Evolutionary conservation across 495 filamentous ascomycete genomes (phyloP).

Genomic region (Aspergillus carlsbadensis): DNA sequence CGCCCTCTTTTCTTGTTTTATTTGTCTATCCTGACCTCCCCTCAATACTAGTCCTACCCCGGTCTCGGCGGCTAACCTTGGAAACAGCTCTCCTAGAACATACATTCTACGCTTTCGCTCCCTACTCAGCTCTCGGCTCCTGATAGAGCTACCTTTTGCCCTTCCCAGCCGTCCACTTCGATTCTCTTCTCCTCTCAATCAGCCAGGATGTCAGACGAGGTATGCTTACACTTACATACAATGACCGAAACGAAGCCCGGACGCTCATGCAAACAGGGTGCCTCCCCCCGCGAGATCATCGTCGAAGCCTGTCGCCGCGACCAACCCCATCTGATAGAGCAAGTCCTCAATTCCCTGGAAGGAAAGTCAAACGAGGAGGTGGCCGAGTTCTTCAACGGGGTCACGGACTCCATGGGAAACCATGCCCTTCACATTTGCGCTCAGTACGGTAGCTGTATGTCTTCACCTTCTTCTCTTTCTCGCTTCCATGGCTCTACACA

Average conservation of each 20-base stretch:
- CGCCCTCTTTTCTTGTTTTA: neutral
- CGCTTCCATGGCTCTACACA: neutral
- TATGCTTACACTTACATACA: conserved; percentile 17
- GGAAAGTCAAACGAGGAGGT: conserved; percentile 52
- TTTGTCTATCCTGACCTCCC: neutral
- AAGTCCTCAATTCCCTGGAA: conserved; percentile 47
- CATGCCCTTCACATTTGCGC: conserved; percentile 89
- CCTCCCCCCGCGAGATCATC: conserved; percentile 77
- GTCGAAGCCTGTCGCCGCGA: conserved; percentile 93
- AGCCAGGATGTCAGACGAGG: conserved; percentile 44
- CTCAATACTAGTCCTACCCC: neutral
- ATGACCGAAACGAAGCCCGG: conserved; percentile 15
- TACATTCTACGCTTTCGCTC: neutral
- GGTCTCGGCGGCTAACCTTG: conserved; percentile 2
- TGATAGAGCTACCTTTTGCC: no score
- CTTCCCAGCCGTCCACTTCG: neutral
- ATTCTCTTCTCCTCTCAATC: neutral
- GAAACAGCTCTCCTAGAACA: neutral
- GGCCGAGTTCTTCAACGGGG: conserved; percentile 75
- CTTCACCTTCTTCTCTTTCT: neutral
- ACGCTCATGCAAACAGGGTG: conserved; percentile 61
- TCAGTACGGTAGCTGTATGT: conserved; percentile 78
- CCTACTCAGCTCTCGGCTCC: no score
- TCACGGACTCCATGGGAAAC: conserved; percentile 81
- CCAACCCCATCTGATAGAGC: conserved; percentile 77